phyloP scores from a whole-genome alignment of 257 asterid species.

The Parsonsia alboflavescens region DNA sequence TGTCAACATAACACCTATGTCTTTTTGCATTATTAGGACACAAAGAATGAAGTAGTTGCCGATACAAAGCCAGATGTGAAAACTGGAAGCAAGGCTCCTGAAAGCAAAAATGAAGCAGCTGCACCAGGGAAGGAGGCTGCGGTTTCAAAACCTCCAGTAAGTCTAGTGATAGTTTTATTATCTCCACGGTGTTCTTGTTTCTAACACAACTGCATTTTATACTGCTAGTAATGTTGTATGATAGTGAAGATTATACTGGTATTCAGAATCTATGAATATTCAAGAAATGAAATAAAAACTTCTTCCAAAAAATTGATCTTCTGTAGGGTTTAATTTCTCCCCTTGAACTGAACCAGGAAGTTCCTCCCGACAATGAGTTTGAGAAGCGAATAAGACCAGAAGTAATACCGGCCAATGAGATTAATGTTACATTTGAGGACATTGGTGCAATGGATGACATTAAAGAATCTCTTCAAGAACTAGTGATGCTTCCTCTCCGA shows the following conservation, averaged over 20 bases:
- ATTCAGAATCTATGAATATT: no score
- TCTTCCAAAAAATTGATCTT: background rate
- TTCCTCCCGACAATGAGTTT: constrained; percentile 80
- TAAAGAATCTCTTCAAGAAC: constrained; percentile 77
- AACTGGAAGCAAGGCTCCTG: constrained; percentile 33
- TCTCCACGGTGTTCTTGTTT: background rate
- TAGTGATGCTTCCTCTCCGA: constrained; percentile 79
- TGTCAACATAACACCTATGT: constrained; percentile 1
- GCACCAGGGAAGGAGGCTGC: constrained; percentile 23
- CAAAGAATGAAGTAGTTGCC: constrained; percentile 32
- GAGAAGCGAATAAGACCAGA: constrained; percentile 84
- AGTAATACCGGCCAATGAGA: constrained; percentile 76
- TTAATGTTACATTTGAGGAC: constrained; percentile 74
- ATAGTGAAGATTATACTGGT: no score
- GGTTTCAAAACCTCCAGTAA: constrained; percentile 40
- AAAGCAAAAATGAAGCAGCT: constrained; percentile 38
- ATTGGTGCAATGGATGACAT: constrained; percentile 80
- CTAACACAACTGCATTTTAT: background rate
- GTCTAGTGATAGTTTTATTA: constrained; percentile 11
- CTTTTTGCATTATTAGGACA: constrained; percentile 21
- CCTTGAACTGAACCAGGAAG: constrained; percentile 42
- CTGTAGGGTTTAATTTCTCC: background rate
- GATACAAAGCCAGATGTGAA: constrained; percentile 33
- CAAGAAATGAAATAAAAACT: no score
- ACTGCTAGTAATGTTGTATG: no score